A percentile compares a stretch with the other conserved stretches of the same genome.
Conservation (phyloP, 164 flowering plant genomes). For the Chimonanthus praecox region DNA sequence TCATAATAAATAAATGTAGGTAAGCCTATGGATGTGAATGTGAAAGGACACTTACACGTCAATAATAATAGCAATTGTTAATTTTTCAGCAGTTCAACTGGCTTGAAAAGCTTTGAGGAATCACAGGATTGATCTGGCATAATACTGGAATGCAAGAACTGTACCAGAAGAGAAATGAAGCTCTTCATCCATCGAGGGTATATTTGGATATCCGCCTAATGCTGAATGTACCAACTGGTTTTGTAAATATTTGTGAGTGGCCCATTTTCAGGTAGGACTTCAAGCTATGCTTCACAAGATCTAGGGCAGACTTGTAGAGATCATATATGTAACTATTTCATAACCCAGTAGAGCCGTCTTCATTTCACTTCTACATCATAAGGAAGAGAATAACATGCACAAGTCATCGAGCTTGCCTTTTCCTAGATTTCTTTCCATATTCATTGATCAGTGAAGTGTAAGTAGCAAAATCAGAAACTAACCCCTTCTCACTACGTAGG, state of each 20-base stretch:
- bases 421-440: slow-evolving; percentile 26
- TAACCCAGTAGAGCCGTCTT: not conserved
- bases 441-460: slow-evolving; percentile 44
- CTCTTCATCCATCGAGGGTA: not conserved
- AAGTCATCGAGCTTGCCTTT: slow-evolving; percentile 13
- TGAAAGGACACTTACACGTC: not conserved
- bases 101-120: not conserved
- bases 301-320: not conserved
- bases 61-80: not conserved
- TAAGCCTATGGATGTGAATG: not conserved
- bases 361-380: not conserved
- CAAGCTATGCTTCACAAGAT: not conserved
- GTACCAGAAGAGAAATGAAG: not conserved
- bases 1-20: not conserved
- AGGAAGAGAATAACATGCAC: not conserved
- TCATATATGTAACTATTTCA: not conserved
- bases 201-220: not conserved
- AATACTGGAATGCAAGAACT: not conserved
- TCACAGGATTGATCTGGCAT: not conserved
- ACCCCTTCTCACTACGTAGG: slow-evolving; percentile 54
- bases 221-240: not conserved
- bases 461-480: slow-evolving; percentile 58
- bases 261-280: not conserved
- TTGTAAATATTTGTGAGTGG: not conserved
- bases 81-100: not conserved